These are phyloP conservation scores for Aspergillus pseudonomiae DNA, from an alignment of 2,329 filamentous ascomycete genomes.

Conservation along the genomic window DNA sequence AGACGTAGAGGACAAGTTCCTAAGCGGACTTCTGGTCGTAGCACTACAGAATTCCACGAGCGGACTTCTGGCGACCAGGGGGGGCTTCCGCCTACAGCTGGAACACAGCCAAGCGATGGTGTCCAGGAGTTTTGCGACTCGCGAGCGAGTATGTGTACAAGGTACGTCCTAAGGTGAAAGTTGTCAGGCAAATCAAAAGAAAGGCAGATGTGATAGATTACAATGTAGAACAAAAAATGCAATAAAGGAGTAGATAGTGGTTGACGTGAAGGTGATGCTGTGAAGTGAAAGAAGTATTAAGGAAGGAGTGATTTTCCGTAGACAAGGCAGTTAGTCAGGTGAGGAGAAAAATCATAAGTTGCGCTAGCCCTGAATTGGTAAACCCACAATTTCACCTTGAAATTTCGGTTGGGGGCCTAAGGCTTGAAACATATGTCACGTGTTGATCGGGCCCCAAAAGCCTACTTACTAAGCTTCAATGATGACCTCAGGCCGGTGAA, in stretches of 20 bases:
- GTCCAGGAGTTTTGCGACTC: slow-evolving; percentile 31
- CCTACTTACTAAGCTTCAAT: not conserved
- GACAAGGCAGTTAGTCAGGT: slow-evolving; percentile 25
- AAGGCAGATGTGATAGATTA: slow-evolving; percentile 6
- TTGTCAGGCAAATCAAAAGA: slow-evolving; percentile 17
- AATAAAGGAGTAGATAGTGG: slow-evolving; percentile 13
- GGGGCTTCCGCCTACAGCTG: slow-evolving; percentile 42
- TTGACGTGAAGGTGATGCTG: not conserved
- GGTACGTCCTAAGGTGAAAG: slow-evolving; percentile 37
- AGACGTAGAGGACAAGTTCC: slow-evolving; percentile 24
- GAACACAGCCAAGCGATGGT: slow-evolving; percentile 42
- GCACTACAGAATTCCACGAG: slow-evolving; percentile 43
- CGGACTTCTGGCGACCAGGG: slow-evolving; percentile 34
- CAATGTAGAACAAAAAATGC: slow-evolving; percentile 8
- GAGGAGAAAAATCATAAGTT: slow-evolving; percentile 19
- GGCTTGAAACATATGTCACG: slow-evolving; percentile 2
- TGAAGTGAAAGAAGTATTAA: slow-evolving; percentile 10
- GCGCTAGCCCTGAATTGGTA: slow-evolving; percentile 15
- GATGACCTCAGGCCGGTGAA: slow-evolving; percentile 11
- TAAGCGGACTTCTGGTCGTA: slow-evolving; percentile 35
- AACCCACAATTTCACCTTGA: not conserved
- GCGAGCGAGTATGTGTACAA: slow-evolving; percentile 42
- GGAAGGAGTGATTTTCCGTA: slow-evolving; percentile 3
- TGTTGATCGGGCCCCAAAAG: not conserved
- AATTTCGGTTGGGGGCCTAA: not conserved